These are phyloP conservation scores for Beauveria sp. DNA, from an alignment of 2,329 filamentous ascomycete species.

Conservation along the genomic window DNA sequence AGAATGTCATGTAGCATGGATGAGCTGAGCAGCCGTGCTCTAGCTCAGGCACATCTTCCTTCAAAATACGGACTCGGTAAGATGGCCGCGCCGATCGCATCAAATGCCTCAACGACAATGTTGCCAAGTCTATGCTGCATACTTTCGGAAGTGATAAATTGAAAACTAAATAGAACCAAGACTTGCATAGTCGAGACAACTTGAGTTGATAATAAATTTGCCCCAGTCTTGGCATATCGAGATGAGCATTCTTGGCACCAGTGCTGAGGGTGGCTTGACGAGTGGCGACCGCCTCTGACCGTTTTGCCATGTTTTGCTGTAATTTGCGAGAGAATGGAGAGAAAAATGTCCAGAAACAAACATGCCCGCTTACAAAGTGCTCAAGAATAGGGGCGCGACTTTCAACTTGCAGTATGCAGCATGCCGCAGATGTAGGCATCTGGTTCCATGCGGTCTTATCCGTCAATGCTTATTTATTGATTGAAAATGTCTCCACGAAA, in stretches of 20 bases:
- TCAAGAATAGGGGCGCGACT: too few species aligned
- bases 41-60: neutral
- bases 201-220: neutral
- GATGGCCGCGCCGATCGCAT: constrained; percentile 1
- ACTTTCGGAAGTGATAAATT: neutral
- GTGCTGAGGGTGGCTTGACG: neutral
- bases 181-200: neutral
- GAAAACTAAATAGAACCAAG: neutral
- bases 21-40: too few species aligned
- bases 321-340: too few species aligned
- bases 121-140: too few species aligned
- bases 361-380: neutral
- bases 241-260: neutral
- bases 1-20: neutral
- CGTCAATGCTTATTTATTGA: neutral
- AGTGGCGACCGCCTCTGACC: neutral
- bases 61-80: neutral
- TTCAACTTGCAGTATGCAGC: neutral
- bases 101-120: neutral
- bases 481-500: neutral
- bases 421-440: neutral
- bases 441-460: neutral
- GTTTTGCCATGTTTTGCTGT: neutral
- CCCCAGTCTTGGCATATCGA: neutral
- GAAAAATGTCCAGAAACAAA: neutral